phyloP scores from a whole-genome alignment of 805 yeast species.

The Spathaspora gorwiae region DNA sequence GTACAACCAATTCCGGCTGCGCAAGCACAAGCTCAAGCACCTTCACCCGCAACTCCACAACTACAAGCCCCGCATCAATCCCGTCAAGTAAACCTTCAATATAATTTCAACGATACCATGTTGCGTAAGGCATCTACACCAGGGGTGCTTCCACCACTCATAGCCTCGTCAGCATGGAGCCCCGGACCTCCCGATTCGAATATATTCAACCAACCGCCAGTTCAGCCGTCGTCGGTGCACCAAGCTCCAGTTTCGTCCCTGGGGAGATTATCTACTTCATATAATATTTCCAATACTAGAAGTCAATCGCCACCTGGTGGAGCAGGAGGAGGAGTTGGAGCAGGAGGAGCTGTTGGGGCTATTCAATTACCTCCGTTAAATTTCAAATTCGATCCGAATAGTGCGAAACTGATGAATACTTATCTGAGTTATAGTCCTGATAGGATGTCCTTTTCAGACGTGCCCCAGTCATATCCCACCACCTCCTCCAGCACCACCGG shows the following conservation, averaged over 20 bases:
- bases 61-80: background rate
- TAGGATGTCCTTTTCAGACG: too few relatives aligned
- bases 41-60: background rate
- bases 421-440: background rate
- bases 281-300: slow-evolving; percentile 4
- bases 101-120: background rate
- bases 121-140: slow-evolving; percentile 1
- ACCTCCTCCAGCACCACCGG: background rate
- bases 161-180: slow-evolving; percentile 4
- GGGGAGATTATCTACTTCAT: slow-evolving; percentile 1
- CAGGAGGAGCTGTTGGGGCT: background rate
- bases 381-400: background rate
- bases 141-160: slow-evolving; percentile 6
- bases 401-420: background rate
- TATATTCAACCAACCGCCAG: background rate
- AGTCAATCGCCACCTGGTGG: background rate
- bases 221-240: too few relatives aligned
- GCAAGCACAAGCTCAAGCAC: background rate
- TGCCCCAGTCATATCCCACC: too few relatives aligned
- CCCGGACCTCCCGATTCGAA: background rate
- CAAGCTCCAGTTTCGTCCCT: background rate
- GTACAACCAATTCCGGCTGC: background rate
- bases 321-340: background rate
- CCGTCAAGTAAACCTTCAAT: background rate
- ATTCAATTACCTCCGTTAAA: slow-evolving; percentile 9